Evolutionary conservation across 2,329 filamentous ascomycete species (phyloP), one percentile per base, ranked within the genome.

Genomic region (Monilinia fructigena): DNA sequence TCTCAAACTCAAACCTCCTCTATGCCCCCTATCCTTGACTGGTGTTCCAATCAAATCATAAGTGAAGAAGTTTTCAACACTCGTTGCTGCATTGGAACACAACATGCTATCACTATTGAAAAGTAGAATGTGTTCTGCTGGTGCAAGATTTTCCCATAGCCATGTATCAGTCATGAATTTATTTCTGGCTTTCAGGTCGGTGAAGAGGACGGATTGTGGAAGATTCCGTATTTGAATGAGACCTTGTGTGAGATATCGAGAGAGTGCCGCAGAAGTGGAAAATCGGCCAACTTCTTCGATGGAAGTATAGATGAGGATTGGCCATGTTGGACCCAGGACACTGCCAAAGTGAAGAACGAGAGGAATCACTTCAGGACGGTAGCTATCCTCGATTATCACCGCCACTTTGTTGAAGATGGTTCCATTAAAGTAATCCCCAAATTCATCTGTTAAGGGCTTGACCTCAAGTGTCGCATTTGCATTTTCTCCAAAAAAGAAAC

Each of bases 241-340:
- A 18, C 75, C 73, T 4, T 71, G 64, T 23, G 71, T 70, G 8
- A 80, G 67, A n/a, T 78, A 77, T 7, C 78, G 78, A 14, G 72
- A 72, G 63, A 80, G 77, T 14, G 78, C 69, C 1, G 77, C 74
- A 4, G 77, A 78, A 38, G 76, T 66, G 31, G 75, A 75, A 23
- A 75, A 76, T 45, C 69, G 67, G 2, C 66, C 67, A 0, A 72
- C 64, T 0, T 69, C 66, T 63, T 73, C 71, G n/a, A 74, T 69
- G 1, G 76, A 74, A 7, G 80, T 82, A 69, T 79, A 80, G 53
- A 81, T 77, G 28, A 81, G 74, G 50, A 82, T 76, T 5, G 79
- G 79, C 80, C 80, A 82, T 12, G 70, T 68, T 12, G 80, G 79
- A 0, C 80, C 80, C 5, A 82, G 77, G 14, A 79, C 76, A 53